phyloP scores from a whole-genome alignment of 1,139 yeast species.

The Kluyveromyces marxianus region DNA sequence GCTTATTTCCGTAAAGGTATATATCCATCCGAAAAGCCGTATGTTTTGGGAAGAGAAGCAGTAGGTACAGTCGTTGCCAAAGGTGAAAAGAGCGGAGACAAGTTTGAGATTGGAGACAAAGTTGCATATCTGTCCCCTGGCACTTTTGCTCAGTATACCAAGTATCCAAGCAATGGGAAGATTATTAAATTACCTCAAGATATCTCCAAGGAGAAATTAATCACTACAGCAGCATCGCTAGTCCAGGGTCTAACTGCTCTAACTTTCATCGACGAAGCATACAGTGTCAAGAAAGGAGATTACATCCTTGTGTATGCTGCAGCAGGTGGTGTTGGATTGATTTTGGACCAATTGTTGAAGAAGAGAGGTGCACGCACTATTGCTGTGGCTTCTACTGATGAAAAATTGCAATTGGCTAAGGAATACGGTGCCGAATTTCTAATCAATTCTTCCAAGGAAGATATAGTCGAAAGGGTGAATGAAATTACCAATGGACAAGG shows the following conservation, averaged over 20 bases:
- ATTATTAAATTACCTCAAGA: conserved; percentile 45
- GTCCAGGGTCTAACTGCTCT: conserved; percentile 77
- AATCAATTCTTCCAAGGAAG: conserved; percentile 49
- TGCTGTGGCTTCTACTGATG: conserved; percentile 74
- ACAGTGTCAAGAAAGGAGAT: conserved; percentile 61
- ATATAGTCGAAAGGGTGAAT: conserved; percentile 46
- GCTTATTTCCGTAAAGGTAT: conserved; percentile 73
- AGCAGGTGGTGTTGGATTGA: conserved; percentile 85
- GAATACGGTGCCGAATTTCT: conserved; percentile 67
- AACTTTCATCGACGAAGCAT: conserved; percentile 59
- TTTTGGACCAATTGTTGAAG: conserved; percentile 56
- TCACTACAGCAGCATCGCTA: conserved; percentile 51
- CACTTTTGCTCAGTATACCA: conserved; percentile 70
- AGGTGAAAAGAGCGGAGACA: conserved; percentile 53
- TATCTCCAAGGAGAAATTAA: conserved; percentile 40
- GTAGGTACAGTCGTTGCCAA: conserved; percentile 64
- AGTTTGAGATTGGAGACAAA: conserved; percentile 61
- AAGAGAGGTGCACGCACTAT: conserved; percentile 69
- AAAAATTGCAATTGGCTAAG: conserved; percentile 53
- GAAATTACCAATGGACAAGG: conserved; percentile 69
- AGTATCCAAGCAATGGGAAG: conserved; percentile 33
- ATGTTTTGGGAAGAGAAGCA: conserved; percentile 75
- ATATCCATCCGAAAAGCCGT: conserved; percentile 56
- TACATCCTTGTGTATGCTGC: conserved; percentile 78
- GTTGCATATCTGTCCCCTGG: conserved; percentile 48